Percentiles rank a stretch among this genome's conserved stretches.
Conservation (phyloP, 192 early-diverging fungal genomes). For the Helicostylum pulchrum region DNA sequence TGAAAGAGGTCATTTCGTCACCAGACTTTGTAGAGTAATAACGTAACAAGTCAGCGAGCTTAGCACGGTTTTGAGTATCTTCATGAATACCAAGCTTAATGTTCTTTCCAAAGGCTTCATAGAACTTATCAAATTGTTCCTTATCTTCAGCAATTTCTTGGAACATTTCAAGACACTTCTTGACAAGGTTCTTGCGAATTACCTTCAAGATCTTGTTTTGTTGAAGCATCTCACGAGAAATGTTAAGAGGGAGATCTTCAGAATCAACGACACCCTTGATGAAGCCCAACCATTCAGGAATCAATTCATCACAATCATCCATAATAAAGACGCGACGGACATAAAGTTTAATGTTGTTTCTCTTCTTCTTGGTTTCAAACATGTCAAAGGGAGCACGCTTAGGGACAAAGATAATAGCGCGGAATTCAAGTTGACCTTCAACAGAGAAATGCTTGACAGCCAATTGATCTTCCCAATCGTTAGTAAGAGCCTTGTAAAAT, state of each 20-base stretch:
- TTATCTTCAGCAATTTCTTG: conserved; percentile 94
- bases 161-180: conserved; percentile 99
- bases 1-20: conserved; percentile 94
- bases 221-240: conserved; percentile 99
- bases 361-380: conserved; percentile 98
- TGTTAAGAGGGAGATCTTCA: conserved; percentile 99
- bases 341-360: conserved; percentile 99
- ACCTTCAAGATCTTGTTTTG: conserved; percentile 99
- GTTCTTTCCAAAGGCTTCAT: conserved; percentile 98
- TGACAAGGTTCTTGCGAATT: conserved; percentile 98
- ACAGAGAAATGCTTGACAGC: conserved; percentile 98
- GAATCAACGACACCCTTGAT: conserved; percentile 99
- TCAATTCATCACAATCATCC: conserved; percentile 98
- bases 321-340: conserved; percentile 99
- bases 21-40: conserved; percentile 98
- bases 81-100: conserved; percentile 99
- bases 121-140: conserved; percentile 97
- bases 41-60: conserved; percentile 95
- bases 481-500: conserved; percentile 97
- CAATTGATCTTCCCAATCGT: conserved; percentile 99
- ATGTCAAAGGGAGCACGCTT: conserved; percentile 94
- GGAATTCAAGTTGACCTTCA: conserved; percentile 99
- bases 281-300: conserved; percentile 98
- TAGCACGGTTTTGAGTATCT: conserved; percentile 93
- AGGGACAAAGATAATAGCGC: conserved; percentile 95